phyloP scores from a whole-genome alignment of 1,284 basidiomycete species.

The Cutaneotrichosporon curvatum region DNA sequence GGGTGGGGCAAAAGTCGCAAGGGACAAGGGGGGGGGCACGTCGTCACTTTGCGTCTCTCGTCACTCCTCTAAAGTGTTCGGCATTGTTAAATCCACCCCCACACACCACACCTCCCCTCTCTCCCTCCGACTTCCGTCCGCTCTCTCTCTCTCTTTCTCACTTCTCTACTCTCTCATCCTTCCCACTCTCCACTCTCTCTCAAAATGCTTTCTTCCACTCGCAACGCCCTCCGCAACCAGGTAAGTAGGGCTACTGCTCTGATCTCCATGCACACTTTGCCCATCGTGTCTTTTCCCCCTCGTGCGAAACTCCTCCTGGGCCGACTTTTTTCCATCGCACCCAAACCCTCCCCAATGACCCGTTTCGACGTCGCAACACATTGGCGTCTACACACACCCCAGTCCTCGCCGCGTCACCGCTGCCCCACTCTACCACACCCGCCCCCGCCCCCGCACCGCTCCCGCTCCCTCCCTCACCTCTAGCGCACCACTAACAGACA shows the following conservation, averaged over 20 bases:
- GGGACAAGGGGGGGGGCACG: neutral
- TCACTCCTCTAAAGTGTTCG: constrained; percentile 3
- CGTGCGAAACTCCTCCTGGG: neutral
- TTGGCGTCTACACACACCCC: too few species aligned
- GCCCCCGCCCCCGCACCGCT: too few species aligned
- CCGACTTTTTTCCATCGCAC: neutral
- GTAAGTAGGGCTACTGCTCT: constrained; percentile 16
- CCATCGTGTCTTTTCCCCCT: too few species aligned
- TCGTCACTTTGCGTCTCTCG: neutral
- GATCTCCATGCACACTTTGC: too few species aligned
- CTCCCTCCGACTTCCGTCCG: neutral
- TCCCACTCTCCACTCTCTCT: neutral
- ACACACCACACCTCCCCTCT: neutral
- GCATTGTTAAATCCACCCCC: constrained; percentile 2
- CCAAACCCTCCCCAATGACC: neutral
- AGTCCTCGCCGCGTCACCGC: neutral
- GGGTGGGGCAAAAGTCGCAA: too few species aligned
- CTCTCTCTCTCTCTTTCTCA: constrained; percentile 1
- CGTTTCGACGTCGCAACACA: neutral
- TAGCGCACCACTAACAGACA: neutral
- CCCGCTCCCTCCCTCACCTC: neutral
- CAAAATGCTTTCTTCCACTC: constrained; percentile 18
- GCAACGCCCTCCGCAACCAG: constrained; percentile 28
- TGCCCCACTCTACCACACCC: neutral
- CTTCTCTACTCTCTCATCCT: constrained; percentile 1